Conservation (phyloP, 1,139 yeast species). For the Saccharomyces hybrid region DNA sequence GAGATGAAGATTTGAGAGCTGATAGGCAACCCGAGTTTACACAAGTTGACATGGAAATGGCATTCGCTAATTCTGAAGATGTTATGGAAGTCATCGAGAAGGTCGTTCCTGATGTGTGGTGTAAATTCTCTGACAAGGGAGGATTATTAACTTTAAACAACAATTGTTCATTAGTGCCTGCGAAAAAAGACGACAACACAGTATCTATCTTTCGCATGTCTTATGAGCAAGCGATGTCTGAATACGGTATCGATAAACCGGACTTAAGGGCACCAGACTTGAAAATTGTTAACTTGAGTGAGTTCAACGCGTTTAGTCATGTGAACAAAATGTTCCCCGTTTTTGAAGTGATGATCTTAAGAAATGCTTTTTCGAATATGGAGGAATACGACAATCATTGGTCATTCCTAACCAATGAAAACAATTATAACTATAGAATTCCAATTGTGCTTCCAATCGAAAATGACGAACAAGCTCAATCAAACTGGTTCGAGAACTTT, state of each 20-base stretch:
- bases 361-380: conserved; percentile 36
- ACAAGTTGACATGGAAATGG: conserved; percentile 90
- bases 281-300: conserved; percentile 43
- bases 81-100: conserved; percentile 60
- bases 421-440: conserved; percentile 47
- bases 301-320: conserved; percentile 33
- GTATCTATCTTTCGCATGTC: conserved; percentile 39
- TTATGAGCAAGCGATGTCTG: conserved; percentile 60
- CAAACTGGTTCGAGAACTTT: conserved; percentile 41
- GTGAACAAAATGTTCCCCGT: conserved; percentile 42
- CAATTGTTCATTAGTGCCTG: conserved; percentile 20
- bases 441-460: conserved; percentile 51
- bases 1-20: conserved; percentile 90
- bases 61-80: conserved; percentile 62
- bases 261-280: conserved; percentile 61
- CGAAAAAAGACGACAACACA: conserved; percentile 15
- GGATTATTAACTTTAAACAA: conserved; percentile 21
- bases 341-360: conserved; percentile 63
- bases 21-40: conserved; percentile 98
- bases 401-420: conserved; percentile 35
- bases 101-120: conserved; percentile 52
- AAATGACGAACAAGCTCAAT: conserved; percentile 31
- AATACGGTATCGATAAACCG: conserved; percentile 91
- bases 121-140: conserved; percentile 20
- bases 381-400: conserved; percentile 36